phyloP scores from a whole-genome alignment of 129 eudicot species.

The Deinandra increscens region DNA sequence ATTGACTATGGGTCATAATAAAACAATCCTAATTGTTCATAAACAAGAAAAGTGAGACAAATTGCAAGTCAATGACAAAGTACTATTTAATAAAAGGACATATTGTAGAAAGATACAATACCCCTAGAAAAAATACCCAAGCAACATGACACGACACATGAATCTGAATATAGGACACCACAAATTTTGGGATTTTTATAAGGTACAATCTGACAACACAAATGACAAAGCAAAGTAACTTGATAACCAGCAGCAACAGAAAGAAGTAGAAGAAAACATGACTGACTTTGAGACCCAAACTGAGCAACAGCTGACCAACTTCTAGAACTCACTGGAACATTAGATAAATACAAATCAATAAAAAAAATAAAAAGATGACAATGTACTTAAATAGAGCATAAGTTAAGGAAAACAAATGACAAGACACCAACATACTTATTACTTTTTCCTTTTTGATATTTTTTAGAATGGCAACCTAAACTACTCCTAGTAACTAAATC shows the following conservation, averaged over 20 bases:
- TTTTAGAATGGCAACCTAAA: too few relatives aligned
- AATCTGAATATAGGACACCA: slow-evolving; percentile 22
- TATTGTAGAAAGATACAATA: too few relatives aligned
- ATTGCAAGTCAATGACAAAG: slow-evolving; percentile 1
- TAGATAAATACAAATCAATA: slow-evolving; percentile 64
- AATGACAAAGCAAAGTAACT: slow-evolving; percentile 43
- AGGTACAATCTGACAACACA: slow-evolving; percentile 63
- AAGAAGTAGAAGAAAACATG: slow-evolving; percentile 46
- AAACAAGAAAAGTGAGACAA: neutral
- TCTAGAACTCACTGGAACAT: slow-evolving; percentile 99
- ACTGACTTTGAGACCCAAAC: slow-evolving; percentile 90
- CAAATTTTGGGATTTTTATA: slow-evolving; percentile 24
- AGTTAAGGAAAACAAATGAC: neutral
- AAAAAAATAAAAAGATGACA: slow-evolving; percentile 3
- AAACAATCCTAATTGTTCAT: slow-evolving; percentile 21
- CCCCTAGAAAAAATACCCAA: slow-evolving; percentile 10
- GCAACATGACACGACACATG: slow-evolving; percentile 17
- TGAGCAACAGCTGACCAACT: slow-evolving; percentile 73
- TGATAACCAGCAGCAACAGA: slow-evolving; percentile 70
- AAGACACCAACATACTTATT: neutral
- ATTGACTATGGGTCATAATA: neutral
- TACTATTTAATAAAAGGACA: too few relatives aligned
- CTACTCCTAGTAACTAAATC: too few relatives aligned
- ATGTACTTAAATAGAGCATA: neutral
- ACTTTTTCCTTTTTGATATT: too few relatives aligned